Base-by-base conservation (phyloP, 768 basidiomycete species). In the Leccinum ochraceum region DNA sequence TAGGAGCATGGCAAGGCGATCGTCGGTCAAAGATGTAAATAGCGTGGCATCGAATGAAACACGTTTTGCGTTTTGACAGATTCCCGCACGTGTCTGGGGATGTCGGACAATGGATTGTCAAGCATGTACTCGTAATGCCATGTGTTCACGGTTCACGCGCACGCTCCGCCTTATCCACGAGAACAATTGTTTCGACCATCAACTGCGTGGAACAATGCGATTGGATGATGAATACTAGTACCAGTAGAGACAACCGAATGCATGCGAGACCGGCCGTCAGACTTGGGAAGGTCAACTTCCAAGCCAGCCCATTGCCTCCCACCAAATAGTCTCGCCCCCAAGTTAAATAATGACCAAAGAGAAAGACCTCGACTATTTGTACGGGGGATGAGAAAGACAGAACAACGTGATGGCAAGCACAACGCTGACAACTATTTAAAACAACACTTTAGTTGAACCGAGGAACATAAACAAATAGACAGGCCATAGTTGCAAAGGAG, bases 11-110 rank as follows among this genome's bases (percentile, higher is more conserved):
- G 92, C 52, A 88, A 85, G 67, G 79, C 85, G 6, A 94, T 94
- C 63, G 88, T 94, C 10, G 86, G 86, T 9, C 91, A 94, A 67
- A 81, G 92, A 68, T 94, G 92, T 81, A 94, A 94, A 78, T 94
- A 77, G 56, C 22, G 61, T 56, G 42, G 46, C 42, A 58, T 56
- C 54, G 6, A 51, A 58, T 56, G 57, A 49, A 56, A 44, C 34
- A 3, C 16, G 22, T 53, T 37, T 55, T 32, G 30, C 16, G 22
- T 53, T 37, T 55, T 32, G 30, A 17, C 28, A 20, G 4, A 5
- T 49, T 14, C 28, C 20, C 9, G 24, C 22, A 57, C 48, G 16
- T 26, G 49, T 34, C 20, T 37, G 13, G 32, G 37, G 30, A 26
- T n/a, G 32, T 32, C 32, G 14, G 13, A n/a, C 6, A 24, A 53